Conservation (phyloP, 306 rosid species). For the barrel medic (Medicago truncatula) region MtrunA17r5.0-ANR NC_053048.1:41287001-41287500, state of each 20-base stretch:
- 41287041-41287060: conserved; percentile 18
- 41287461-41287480: conserved; percentile 9
- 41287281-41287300: not conserved
- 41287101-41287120: conserved; percentile 9
- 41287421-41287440: conserved; percentile 1
- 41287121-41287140: not conserved
- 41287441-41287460: not conserved
- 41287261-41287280: conserved; percentile 18
- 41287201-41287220: not conserved
- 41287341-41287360: not conserved
- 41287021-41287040: not conserved
- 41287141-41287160: not conserved
- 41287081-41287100: conserved; percentile 4
- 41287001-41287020: conserved; percentile 8
- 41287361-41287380: not conserved
- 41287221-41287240: not conserved
- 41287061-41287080: not conserved
- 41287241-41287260: not conserved
- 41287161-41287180: not conserved
- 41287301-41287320: conserved; percentile 3
- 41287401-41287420: not conserved
- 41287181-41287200: not conserved
- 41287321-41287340: conserved; percentile 13
- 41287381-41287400: conserved; percentile 9
- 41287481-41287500: conserved; percentile 8